Conservation (phyloP, 2,329 filamentous ascomycete genomes). For the Aspergillus costaricaensis region DNA sequence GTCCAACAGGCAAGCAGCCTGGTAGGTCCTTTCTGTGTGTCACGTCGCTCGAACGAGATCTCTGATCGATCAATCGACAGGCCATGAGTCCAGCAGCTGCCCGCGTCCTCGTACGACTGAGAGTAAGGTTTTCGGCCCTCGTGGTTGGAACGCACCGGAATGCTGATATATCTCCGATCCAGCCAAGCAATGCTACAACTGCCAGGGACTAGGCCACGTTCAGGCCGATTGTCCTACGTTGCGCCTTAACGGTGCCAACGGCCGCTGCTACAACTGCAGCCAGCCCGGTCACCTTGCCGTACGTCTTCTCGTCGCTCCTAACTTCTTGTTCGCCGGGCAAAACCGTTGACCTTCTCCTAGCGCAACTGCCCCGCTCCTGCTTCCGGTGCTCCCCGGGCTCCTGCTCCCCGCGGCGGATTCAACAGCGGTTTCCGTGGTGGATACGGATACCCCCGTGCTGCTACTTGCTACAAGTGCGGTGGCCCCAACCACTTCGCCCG, state of each 20-base stretch:
- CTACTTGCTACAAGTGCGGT: slow-evolving; percentile 70
- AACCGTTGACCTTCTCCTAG: slow-evolving; percentile 43
- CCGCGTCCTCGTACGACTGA: slow-evolving; percentile 95
- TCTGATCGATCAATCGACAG: slow-evolving; percentile 44
- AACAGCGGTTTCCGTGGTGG: slow-evolving; percentile 69
- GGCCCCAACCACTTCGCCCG: slow-evolving; percentile 97
- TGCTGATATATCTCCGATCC: slow-evolving; percentile 24
- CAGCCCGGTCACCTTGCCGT: slow-evolving; percentile 90
- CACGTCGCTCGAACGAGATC: slow-evolving; percentile 18
- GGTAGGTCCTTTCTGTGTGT: slow-evolving; percentile 36
- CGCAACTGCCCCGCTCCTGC: slow-evolving; percentile 81
- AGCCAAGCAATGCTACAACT: slow-evolving; percentile 99
- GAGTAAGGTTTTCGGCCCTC: slow-evolving; percentile 53
- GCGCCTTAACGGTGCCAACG: slow-evolving; percentile 79
- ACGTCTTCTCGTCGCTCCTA: slow-evolving; percentile 42
- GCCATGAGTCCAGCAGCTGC: slow-evolving; percentile 97
- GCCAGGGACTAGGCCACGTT: slow-evolving; percentile 96
- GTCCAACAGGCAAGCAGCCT: slow-evolving; percentile 46
- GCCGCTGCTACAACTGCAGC: slow-evolving; percentile 96
- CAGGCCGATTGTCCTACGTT: slow-evolving; percentile 98
- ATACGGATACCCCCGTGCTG: slow-evolving; percentile 61
- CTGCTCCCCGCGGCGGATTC: slow-evolving; percentile 66
- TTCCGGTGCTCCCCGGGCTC: slow-evolving; percentile 62
- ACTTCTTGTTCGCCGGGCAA: slow-evolving; percentile 1
- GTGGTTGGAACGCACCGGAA: slow-evolving; percentile 11